Evolutionary conservation across 2,329 filamentous ascomycete genomes (phyloP).

Genomic region (Colletotrichum tamarilloi): DNA sequence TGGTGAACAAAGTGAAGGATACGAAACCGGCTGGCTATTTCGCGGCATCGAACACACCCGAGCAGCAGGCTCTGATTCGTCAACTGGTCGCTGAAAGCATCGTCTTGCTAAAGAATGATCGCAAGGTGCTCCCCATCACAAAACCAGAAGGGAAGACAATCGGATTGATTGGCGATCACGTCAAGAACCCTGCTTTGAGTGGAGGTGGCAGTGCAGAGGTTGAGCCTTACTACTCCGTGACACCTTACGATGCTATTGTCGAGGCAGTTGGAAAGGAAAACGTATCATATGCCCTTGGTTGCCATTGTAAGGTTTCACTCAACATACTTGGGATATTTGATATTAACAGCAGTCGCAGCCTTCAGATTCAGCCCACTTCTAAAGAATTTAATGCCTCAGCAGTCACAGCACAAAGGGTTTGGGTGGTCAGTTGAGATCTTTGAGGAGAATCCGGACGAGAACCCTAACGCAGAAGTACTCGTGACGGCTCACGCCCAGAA

Average conservation of each 20-base stretch:
- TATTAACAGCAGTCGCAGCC: not conserved
- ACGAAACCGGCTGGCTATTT: conserved; percentile 55
- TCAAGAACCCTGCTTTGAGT: conserved; percentile 40
- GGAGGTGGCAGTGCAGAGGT: conserved; percentile 74
- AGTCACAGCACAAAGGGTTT: conserved; percentile 1
- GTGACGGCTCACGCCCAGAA: conserved; percentile 25
- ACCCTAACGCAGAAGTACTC: conserved; percentile 6
- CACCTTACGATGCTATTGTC: conserved; percentile 76
- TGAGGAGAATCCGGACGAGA: conserved; percentile 26
- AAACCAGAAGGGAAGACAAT: conserved; percentile 62
- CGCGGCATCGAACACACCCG: conserved; percentile 59
- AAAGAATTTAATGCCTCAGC: conserved; percentile 9
- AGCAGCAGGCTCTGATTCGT: conserved; percentile 70
- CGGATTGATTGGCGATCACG: conserved; percentile 39
- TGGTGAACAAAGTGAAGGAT: conserved; percentile 60
- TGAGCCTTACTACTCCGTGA: conserved; percentile 74
- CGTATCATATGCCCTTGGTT: conserved; percentile 67
- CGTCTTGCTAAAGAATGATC: conserved; percentile 80
- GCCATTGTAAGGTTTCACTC: conserved; percentile 54
- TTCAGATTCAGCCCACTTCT: conserved; percentile 35
- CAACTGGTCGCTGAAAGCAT: conserved; percentile 75
- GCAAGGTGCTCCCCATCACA: conserved; percentile 69
- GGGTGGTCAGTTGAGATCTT: conserved; percentile 34
- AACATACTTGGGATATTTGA: no score
- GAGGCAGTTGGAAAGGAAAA: conserved; percentile 41